Base-by-base conservation (phyloP, 23 red algal genomes). In the Gracilaria vermiculophylla region DNA sequence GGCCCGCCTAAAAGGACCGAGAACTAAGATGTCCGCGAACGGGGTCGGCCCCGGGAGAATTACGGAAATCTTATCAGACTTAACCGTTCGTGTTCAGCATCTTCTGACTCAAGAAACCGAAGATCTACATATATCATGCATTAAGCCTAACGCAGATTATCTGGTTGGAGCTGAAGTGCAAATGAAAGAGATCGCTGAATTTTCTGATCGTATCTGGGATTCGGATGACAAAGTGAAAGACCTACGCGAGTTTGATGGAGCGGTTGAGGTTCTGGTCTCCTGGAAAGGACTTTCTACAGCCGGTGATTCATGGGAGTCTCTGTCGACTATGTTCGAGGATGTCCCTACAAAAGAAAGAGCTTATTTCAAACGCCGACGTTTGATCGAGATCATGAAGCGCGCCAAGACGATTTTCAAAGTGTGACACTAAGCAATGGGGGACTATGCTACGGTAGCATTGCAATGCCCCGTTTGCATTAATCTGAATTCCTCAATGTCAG, bases 61-160 rank as follows among this genome's bases (percentile, higher is more conserved):
- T 21, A 33, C 65, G 15, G 56, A 32, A 11, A 69, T 37, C 42
- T 21, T 43, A 15, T 85, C 80, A 11, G 80, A 85, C 19, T 85
- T 45, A 8, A 49, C 53, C 39, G 62, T 85, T n/a, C n/a, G n/a
- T n/a, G n/a, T n/a, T n/a, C n/a, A n/a, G n/a, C n/a, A n/a, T n/a
- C n/a, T n/a, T n/a, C n/a, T n/a, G n/a, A n/a, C n/a, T n/a, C n/a
- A n/a, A 15, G 24, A 42, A n/a, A 55, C 69, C 29, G 56, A 85
- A 60, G 56, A 85, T 21, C 62, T 85, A 48, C 58, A 69, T 55
- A 58, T 54, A 20, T 58, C 54, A 37, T 34, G 55, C 3, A 54
- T 85, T 3, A 85, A 85, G 34, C 48, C 48, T 31, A 66, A 66
- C 47, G 24, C 54, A 9, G 41, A 85, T 9, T 29, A 17, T n/a